A percentile compares a stretch with the other conserved stretches of the same genome.
These are phyloP conservation scores for Candida pseudoglaebosa DNA, from an alignment of 805 yeast genomes.

Conservation along the genomic window DNA sequence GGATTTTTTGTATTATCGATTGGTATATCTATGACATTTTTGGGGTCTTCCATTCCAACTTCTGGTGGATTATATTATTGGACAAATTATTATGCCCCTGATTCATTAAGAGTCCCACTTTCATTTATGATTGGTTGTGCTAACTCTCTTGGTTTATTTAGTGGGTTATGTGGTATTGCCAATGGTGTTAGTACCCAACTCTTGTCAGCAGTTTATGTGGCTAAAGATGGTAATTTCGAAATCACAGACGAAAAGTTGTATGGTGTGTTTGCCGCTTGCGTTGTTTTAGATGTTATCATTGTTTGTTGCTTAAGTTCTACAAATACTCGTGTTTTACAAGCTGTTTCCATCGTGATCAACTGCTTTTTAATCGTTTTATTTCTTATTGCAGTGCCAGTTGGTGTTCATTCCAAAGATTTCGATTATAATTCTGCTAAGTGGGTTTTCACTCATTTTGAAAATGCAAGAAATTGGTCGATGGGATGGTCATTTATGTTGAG, in stretches of 20 bases:
- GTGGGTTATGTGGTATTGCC: conserved; percentile 61
- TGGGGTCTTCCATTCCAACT: conserved; percentile 66
- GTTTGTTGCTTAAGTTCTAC: conserved; percentile 54
- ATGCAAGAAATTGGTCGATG: conserved; percentile 33
- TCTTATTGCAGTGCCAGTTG: conserved; percentile 60
- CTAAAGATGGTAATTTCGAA: conserved; percentile 49
- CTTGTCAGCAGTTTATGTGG: conserved; percentile 52
- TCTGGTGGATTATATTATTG: conserved; percentile 59
- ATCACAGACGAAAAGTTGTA: conserved; percentile 52
- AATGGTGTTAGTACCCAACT: conserved; percentile 61
- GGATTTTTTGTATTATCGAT: conserved; percentile 49
- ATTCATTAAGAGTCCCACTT: conserved; percentile 41
- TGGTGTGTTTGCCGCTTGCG: conserved; percentile 61
- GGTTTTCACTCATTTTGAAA: conserved; percentile 52
- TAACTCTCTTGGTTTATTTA: conserved; percentile 59
- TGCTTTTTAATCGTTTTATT: conserved; percentile 47
- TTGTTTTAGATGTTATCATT: conserved; percentile 45
- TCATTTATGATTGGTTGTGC: conserved; percentile 62
- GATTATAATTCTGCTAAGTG: conserved; percentile 24
- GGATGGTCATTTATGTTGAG: conserved; percentile 42
- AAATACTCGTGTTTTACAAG: conserved; percentile 52
- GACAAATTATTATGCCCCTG: conserved; percentile 56
- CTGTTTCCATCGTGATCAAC: conserved; percentile 53
- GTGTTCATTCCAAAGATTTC: conserved; percentile 28
- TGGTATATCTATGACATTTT: conserved; percentile 58